Conservation (phyloP, 129 eudicot genomes). For the Chrysanthemum makinoi region DNA sequence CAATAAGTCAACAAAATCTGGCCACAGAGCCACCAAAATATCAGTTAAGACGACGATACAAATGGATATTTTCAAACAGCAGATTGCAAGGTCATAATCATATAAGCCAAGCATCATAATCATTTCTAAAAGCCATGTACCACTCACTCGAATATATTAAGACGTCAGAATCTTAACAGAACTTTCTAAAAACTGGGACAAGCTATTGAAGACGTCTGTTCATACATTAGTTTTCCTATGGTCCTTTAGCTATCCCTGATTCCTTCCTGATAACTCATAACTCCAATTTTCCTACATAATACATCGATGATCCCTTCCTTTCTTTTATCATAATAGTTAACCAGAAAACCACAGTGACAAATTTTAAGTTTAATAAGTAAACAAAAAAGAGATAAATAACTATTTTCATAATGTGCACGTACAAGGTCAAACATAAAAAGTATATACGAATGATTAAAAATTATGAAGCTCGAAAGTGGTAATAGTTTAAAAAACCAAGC, state of each 20-base stretch:
- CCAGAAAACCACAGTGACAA: neutral
- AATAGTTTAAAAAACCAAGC: slow-evolving; percentile 27
- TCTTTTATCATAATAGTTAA: neutral
- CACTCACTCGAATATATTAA: neutral
- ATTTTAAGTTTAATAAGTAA: no score
- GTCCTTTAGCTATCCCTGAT: no score
- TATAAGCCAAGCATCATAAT: no score
- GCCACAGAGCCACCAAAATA: neutral
- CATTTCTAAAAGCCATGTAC: no score
- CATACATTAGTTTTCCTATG: neutral
- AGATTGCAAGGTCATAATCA: no score
- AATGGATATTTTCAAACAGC: no score
- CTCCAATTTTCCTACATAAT: no score
- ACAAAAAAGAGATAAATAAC: no score
- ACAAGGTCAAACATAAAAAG: no score
- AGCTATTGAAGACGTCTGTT: neutral
- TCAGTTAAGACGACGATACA: neutral
- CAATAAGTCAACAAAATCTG: neutral
- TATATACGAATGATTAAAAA: neutral
- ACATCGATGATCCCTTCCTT: neutral
- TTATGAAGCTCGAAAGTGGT: no score
- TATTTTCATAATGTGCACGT: no score
- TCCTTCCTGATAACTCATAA: no score
- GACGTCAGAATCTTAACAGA: neutral
- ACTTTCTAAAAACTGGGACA: neutral